phyloP scores from a whole-genome alignment of 352 stramenopile species.

The Thalassiosira livingstoniorum region DNA sequence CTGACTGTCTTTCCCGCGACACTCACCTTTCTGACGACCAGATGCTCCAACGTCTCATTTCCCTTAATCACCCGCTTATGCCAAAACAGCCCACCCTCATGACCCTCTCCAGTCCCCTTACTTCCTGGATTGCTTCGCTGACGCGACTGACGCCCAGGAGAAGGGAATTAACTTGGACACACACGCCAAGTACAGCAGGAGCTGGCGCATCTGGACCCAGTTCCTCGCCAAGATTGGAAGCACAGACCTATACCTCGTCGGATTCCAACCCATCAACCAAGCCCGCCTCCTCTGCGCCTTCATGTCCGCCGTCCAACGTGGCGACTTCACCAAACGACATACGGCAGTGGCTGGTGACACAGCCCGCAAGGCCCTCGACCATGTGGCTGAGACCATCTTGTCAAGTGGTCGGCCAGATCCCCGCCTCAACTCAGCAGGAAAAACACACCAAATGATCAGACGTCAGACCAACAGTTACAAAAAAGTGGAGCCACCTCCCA shows the following conservation, averaged over 20 bases:
- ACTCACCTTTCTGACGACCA: slow-evolving; percentile 10
- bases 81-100: neutral
- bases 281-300: slow-evolving; percentile 5
- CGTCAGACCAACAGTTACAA: slow-evolving; percentile 25
- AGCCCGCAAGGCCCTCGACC: slow-evolving; percentile 18
- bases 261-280: slow-evolving; percentile 8
- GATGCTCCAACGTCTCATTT: slow-evolving; percentile 1
- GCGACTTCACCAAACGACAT: neutral
- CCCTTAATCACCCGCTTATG: slow-evolving; percentile 1
- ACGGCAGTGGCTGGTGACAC: neutral
- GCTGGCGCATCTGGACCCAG: slow-evolving; percentile 15
- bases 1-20: slow-evolving; percentile 19
- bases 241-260: neutral
- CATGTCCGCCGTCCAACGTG: slow-evolving; percentile 3
- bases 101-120: slow-evolving; percentile 1
- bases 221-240: neutral
- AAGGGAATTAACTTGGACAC: slow-evolving; percentile 25
- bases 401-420: slow-evolving; percentile 18
- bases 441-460: slow-evolving; percentile 2
- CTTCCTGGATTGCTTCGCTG: slow-evolving; percentile 33
- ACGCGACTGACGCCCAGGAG: slow-evolving; percentile 24
- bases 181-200: slow-evolving; percentile 23
- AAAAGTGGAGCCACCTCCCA: slow-evolving; percentile 14
- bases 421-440: slow-evolving; percentile 10
- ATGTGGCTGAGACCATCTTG: slow-evolving; percentile 34